Conservation (phyloP, 2,329 filamentous ascomycete species). For the Calonectria pteridis region DNA sequence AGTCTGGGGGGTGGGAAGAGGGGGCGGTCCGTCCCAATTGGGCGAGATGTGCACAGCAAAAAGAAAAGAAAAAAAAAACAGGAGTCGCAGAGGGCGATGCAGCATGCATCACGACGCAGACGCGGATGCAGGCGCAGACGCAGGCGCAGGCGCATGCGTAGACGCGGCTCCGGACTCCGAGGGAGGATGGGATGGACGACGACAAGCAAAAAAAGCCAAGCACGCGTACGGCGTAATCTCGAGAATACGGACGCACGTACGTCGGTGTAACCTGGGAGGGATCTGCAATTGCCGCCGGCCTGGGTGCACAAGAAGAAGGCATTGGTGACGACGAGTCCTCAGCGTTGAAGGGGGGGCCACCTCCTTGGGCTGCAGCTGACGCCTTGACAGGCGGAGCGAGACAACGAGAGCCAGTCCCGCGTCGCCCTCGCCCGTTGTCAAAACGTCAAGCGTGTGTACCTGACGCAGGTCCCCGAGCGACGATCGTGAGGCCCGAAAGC, state of each 20-base stretch:
- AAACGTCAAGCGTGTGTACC: conserved; percentile 6
- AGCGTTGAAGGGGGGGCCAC: neutral
- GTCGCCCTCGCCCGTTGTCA: neutral
- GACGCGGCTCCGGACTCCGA: neutral
- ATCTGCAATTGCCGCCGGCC: neutral
- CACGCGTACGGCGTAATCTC: neutral
- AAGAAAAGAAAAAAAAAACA: neutral
- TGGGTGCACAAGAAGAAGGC: neutral
- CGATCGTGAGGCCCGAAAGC: neutral
- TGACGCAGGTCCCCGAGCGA: conserved; percentile 2
- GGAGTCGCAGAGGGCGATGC: neutral
- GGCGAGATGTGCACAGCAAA: neutral
- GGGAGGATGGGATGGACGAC: neutral
- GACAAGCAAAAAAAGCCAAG: too few relatives aligned
- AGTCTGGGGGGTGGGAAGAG: neutral
- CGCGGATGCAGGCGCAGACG: neutral
- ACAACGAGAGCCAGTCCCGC: neutral
- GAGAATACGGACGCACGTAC: conserved; percentile 1
- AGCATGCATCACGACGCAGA: conserved; percentile 2
- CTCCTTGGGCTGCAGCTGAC: neutral
- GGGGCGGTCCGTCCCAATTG: neutral
- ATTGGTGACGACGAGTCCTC: neutral
- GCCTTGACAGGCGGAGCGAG: neutral
- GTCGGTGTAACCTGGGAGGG: neutral
- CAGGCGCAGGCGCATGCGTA: neutral